Conservation (phyloP, 148 eudicot species). For the Pharnaceum exiguum region DNA sequence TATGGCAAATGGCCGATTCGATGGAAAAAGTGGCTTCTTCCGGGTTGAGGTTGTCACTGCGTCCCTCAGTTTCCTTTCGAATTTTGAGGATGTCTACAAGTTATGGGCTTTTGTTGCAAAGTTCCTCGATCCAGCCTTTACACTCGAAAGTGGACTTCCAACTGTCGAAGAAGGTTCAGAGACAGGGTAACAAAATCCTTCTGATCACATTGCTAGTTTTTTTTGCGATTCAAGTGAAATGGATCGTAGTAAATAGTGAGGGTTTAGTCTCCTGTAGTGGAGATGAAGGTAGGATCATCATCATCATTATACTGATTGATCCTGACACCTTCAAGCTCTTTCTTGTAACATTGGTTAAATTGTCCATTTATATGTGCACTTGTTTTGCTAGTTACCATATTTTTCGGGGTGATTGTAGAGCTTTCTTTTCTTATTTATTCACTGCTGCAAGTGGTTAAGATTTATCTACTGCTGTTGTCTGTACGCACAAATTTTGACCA, state of each 20-base stretch:
- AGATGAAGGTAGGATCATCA: constrained; percentile 5
- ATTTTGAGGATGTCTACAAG: constrained; percentile 87
- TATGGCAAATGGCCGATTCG: constrained; percentile 53
- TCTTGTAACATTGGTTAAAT: constrained; percentile 14
- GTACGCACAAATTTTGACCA: constrained; percentile 18
- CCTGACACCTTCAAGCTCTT: constrained; percentile 8
- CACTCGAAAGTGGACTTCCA: constrained; percentile 47
- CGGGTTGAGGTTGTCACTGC: constrained; percentile 91
- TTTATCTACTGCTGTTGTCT: constrained; percentile 9
- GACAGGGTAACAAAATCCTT: constrained; percentile 15
- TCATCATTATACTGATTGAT: not conserved
- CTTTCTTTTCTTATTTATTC: constrained; percentile 9
- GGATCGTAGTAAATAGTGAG: constrained; percentile 4
- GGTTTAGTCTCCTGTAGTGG: not conserved
- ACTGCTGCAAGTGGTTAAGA: constrained; percentile 8
- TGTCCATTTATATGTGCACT: constrained; percentile 14
- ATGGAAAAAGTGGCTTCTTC: constrained; percentile 60
- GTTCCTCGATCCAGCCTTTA: constrained; percentile 72
- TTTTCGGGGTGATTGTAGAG: constrained; percentile 20
- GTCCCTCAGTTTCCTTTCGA: constrained; percentile 77
- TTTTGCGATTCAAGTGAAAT: not conserved
- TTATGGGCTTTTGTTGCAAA: constrained; percentile 89
- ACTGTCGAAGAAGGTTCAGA: constrained; percentile 61
- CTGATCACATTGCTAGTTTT: not conserved
- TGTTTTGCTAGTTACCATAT: constrained; percentile 9